Conservation (phyloP, 164 flowering plant genomes). For the Nymphaea colorata region DNA sequence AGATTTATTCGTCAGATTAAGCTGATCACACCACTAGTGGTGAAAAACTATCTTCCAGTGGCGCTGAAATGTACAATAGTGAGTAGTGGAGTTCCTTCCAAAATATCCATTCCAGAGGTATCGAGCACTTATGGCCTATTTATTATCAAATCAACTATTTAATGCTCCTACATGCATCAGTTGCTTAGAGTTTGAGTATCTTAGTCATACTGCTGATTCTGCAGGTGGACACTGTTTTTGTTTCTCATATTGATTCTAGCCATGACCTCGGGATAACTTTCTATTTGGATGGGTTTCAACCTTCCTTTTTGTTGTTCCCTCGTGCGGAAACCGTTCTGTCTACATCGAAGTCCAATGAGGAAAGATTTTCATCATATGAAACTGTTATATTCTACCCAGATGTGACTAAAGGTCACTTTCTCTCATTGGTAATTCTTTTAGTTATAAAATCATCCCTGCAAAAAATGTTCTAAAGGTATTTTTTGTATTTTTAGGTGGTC, state of each 20-base stretch:
- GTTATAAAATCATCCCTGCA: no score
- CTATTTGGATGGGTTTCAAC: slow-evolving; percentile 40
- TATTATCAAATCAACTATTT: no score
- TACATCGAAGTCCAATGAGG: slow-evolving; percentile 59
- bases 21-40: slow-evolving; percentile 60
- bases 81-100: slow-evolving; percentile 51
- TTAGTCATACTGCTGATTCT: slow-evolving; percentile 1
- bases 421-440: neutral
- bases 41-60: slow-evolving; percentile 62
- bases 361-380: slow-evolving; percentile 55
- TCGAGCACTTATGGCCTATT: slow-evolving; percentile 8
- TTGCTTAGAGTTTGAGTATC: no score
- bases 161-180: no score
- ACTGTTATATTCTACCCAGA: slow-evolving; percentile 41
- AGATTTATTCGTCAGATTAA: slow-evolving; percentile 44
- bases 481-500: slow-evolving; percentile 29
- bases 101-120: slow-evolving; percentile 59
- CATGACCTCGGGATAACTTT: slow-evolving; percentile 66
- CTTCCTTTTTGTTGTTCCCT: slow-evolving; percentile 46
- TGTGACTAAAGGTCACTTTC: slow-evolving; percentile 29
- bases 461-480: neutral
- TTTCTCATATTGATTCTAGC: slow-evolving; percentile 71
- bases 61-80: slow-evolving; percentile 44
- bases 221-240: slow-evolving; percentile 56
- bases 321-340: slow-evolving; percentile 61